A percentile compares a stretch with the other conserved stretches of the same genome.
Conservation (phyloP, 2,329 filamentous ascomycete species). For the Trichoderma afroharzianum region DNA sequence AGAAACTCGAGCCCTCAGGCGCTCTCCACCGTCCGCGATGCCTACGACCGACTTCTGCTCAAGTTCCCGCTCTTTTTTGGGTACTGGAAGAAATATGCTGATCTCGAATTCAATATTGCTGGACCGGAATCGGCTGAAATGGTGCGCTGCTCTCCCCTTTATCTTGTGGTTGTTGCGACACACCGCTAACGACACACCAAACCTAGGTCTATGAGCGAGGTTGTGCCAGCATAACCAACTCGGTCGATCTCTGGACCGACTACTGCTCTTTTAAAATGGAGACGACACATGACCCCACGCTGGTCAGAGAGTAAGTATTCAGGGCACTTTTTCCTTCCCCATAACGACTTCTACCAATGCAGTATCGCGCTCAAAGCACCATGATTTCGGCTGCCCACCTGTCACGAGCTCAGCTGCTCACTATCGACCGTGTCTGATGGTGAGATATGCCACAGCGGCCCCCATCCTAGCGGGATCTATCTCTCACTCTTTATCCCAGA, state of each 20-base stretch:
- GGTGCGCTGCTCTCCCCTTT: slow-evolving; percentile 50
- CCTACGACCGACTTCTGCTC: slow-evolving; percentile 87
- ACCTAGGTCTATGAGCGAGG: slow-evolving; percentile 90
- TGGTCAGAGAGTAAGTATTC: slow-evolving; percentile 99
- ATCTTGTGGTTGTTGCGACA: not conserved
- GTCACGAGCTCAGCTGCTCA: slow-evolving; percentile 35
- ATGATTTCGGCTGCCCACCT: slow-evolving; percentile 40
- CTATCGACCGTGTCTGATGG: slow-evolving; percentile 47
- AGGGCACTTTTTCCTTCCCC: slow-evolving; percentile 65
- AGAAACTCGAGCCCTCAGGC: slow-evolving; percentile 95
- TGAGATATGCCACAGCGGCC: slow-evolving; percentile 68
- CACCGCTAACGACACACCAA: not conserved
- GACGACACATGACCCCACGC: slow-evolving; percentile 87
- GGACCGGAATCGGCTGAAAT: slow-evolving; percentile 97
- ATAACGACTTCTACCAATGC: slow-evolving; percentile 52
- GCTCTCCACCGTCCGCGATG: slow-evolving; percentile 78
- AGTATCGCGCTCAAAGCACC: slow-evolving; percentile 38
- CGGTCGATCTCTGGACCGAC: slow-evolving; percentile 94
- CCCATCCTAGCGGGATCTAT: slow-evolving; percentile 53
- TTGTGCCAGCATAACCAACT: slow-evolving; percentile 86
- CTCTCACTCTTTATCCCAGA: slow-evolving; percentile 66
- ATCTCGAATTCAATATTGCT: slow-evolving; percentile 93
- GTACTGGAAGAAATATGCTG: slow-evolving; percentile 99
- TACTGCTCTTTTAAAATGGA: slow-evolving; percentile 98
- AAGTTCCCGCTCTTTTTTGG: slow-evolving; percentile 96